A percentile compares a stretch with the other conserved stretches of the same genome.
Conservation (phyloP, 305 asterid species). For the Coffea humblotiana region DNA sequence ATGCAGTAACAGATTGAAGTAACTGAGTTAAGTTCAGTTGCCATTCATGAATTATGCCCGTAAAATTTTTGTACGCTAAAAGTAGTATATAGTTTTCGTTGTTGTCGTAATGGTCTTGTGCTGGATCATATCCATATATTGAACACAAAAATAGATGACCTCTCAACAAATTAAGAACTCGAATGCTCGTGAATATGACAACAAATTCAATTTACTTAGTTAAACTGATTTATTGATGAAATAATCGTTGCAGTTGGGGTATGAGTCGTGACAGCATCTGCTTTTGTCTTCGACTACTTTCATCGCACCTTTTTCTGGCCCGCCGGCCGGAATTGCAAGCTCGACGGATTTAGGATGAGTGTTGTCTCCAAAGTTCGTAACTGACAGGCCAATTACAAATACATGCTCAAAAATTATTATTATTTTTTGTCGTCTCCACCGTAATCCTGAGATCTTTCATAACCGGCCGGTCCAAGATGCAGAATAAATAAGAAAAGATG, state of each 20-base stretch:
- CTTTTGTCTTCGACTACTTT: constrained; percentile 1
- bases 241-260: not conserved
- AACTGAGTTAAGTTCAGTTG: too few species aligned
- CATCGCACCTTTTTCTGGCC: not conserved
- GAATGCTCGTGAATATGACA: not conserved
- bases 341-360: not conserved
- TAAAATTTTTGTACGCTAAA: too few species aligned
- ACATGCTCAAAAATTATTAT: not conserved
- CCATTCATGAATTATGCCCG: too few species aligned
- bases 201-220: not conserved
- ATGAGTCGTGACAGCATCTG: not conserved
- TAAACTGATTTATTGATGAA: not conserved
- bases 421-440: too few species aligned
- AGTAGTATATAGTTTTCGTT: too few species aligned
- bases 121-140: not conserved
- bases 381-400: not conserved
- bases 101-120: too few species aligned
- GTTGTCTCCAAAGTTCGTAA: not conserved
- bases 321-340: constrained; percentile 3
- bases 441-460: too few species aligned
- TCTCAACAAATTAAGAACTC: not conserved
- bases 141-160: not conserved
- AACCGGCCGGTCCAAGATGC: not conserved
- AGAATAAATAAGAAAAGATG: not conserved
- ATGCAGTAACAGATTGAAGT: too few species aligned